phyloP scores from a whole-genome alignment of 2,329 filamentous ascomycete species.

The Escovopsis sp. region DNA sequence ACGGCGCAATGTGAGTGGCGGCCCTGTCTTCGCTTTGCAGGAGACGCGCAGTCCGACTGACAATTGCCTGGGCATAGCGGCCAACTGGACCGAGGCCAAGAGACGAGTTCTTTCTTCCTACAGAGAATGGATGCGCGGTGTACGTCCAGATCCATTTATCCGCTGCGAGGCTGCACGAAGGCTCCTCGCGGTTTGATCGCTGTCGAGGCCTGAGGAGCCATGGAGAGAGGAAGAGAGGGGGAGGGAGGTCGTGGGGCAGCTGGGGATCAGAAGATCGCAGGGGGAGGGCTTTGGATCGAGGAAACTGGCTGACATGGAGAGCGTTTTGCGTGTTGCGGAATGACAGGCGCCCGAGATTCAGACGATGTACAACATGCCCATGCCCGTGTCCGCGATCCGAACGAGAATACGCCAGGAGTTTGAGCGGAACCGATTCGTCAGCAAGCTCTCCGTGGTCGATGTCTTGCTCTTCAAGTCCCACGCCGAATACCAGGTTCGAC shows the following conservation, averaged over 20 bases:
- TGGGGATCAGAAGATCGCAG: no score
- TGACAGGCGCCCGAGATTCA: slow-evolving; percentile 86
- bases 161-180: no score
- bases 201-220: no score
- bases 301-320: no score
- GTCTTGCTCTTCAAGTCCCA: slow-evolving; percentile 83
- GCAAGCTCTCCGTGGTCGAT: slow-evolving; percentile 76
- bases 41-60: no score
- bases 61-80: slow-evolving; percentile 38
- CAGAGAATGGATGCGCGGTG: slow-evolving; percentile 89
- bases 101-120: slow-evolving; percentile 77
- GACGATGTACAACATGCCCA: slow-evolving; percentile 86
- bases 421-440: slow-evolving; percentile 86
- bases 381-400: slow-evolving; percentile 74
- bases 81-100: slow-evolving; percentile 81
- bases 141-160: slow-evolving; percentile 37
- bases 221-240: no score
- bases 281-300: no score
- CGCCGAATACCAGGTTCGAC: slow-evolving; percentile 75
- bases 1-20: slow-evolving; percentile 57
- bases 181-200: background rate
- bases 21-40: background rate
- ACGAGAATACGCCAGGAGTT: slow-evolving; percentile 95
- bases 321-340: background rate
- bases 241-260: no score